Conservation (phyloP, 495 filamentous ascomycete species). For the Podospora appendiculata region DNA sequence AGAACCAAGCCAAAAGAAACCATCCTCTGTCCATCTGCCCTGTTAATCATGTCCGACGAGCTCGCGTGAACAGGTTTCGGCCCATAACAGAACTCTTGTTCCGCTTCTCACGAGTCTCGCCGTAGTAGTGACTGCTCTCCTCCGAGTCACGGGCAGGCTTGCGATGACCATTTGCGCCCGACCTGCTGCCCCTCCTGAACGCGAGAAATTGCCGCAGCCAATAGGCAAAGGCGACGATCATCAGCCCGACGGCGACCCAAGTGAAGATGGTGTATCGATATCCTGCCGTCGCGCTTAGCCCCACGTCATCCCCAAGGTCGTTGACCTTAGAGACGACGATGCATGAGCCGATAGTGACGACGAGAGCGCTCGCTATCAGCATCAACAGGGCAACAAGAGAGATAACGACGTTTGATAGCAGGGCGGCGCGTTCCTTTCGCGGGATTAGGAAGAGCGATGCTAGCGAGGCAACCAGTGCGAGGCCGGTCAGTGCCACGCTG, state of each 20-base stretch:
- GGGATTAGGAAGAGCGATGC: slow-evolving; percentile 30
- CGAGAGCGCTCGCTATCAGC: slow-evolving; percentile 6
- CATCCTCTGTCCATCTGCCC: too few relatives aligned
- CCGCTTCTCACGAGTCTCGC: too few relatives aligned
- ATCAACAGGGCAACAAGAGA: slow-evolving; percentile 16
- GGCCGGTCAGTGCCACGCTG: slow-evolving; percentile 46
- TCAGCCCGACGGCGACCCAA: slow-evolving; percentile 55
- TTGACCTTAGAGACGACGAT: slow-evolving; percentile 25
- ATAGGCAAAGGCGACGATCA: slow-evolving; percentile 48
- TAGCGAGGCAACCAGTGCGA: slow-evolving; percentile 45
- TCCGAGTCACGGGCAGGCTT: neutral
- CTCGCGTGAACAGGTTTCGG: too few relatives aligned
- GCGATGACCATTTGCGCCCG: neutral
- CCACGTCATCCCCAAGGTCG: slow-evolving; percentile 19
- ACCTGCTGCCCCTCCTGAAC: slow-evolving; percentile 1
- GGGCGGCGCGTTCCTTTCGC: slow-evolving; percentile 10
- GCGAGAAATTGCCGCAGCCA: slow-evolving; percentile 31
- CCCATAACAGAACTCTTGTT: too few relatives aligned
- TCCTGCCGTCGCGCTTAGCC: slow-evolving; percentile 25
- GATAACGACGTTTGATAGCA: slow-evolving; percentile 14
- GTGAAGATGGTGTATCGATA: slow-evolving; percentile 39
- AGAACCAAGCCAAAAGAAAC: too few relatives aligned
- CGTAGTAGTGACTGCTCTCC: neutral
- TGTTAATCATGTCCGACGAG: too few relatives aligned
- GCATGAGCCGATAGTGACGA: slow-evolving; percentile 22